Evolutionary conservation across 495 filamentous ascomycete species (phyloP).

Genomic region (Aspergillus mulundensis): DNA sequence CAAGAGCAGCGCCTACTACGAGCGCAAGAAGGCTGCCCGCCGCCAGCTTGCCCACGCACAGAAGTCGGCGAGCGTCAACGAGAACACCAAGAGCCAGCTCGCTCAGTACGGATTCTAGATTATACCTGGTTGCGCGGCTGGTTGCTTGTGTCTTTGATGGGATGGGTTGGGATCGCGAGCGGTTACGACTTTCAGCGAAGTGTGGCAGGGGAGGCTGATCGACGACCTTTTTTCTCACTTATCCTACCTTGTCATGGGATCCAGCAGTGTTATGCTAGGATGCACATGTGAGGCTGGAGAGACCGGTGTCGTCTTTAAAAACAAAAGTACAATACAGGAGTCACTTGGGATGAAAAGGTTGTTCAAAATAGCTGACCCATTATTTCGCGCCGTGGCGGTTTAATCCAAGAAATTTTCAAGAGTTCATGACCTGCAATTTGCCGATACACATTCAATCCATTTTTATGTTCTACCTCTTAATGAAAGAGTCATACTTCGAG

Average conservation of each 20-base stretch:
- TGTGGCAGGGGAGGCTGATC: slow-evolving; percentile 42
- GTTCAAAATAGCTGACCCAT: slow-evolving; percentile 47
- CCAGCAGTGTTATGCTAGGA: slow-evolving; percentile 33
- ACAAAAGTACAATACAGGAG: slow-evolving; percentile 29
- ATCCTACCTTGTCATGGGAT: slow-evolving; percentile 29
- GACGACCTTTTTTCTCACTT: slow-evolving; percentile 34
- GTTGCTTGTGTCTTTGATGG: slow-evolving; percentile 47
- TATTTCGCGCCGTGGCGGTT: slow-evolving; percentile 47
- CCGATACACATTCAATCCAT: neutral
- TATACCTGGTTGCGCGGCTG: slow-evolving; percentile 42
- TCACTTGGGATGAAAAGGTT: slow-evolving; percentile 44
- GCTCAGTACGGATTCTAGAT: slow-evolving; percentile 69
- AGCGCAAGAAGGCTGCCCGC: slow-evolving; percentile 93
- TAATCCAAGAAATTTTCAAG: slow-evolving; percentile 45
- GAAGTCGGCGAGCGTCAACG: slow-evolving; percentile 85
- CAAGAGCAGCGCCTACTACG: slow-evolving; percentile 98
- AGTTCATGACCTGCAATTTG: slow-evolving; percentile 27
- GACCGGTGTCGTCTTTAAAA: slow-evolving; percentile 28
- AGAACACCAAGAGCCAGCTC: slow-evolving; percentile 64
- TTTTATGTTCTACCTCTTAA: neutral
- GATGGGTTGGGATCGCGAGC: slow-evolving; percentile 43
- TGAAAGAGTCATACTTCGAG: neutral
- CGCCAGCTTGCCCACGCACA: slow-evolving; percentile 86
- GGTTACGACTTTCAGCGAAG: slow-evolving; percentile 44
- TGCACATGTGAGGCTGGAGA: slow-evolving; percentile 31